These are phyloP conservation scores for Lactifluus volemus DNA, from an alignment of 768 basidiomycete genomes.

Conservation along the genomic window DNA sequence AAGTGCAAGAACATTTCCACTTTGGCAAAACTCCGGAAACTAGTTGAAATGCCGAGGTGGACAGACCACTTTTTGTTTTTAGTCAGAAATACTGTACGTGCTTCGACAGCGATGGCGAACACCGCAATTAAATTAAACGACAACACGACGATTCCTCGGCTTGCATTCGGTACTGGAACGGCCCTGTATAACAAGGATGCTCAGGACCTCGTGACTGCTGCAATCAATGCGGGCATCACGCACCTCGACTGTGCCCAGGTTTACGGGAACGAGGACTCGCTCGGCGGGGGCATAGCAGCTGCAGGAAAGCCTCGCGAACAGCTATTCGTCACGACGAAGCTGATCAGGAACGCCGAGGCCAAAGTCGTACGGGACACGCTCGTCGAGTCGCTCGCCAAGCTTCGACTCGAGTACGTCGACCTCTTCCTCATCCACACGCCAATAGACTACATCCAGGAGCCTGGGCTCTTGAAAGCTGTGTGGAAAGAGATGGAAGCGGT, in stretches of 20 bases:
- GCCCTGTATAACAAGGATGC: slow-evolving; percentile 27
- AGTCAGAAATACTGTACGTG: too few species aligned
- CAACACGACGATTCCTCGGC: slow-evolving; percentile 30
- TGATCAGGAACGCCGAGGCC: slow-evolving; percentile 23
- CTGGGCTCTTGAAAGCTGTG: slow-evolving; percentile 26
- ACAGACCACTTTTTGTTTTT: neutral
- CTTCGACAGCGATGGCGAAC: slow-evolving; percentile 13
- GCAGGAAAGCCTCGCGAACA: slow-evolving; percentile 30
- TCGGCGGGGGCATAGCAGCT: slow-evolving; percentile 28
- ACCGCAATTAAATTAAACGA: slow-evolving; percentile 29
- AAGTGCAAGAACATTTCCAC: neutral
- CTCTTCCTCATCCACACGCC: slow-evolving; percentile 40
- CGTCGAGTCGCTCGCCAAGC: slow-evolving; percentile 32
- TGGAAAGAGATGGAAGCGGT: slow-evolving; percentile 38
- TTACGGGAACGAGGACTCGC: slow-evolving; percentile 32
- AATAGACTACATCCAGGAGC: slow-evolving; percentile 8
- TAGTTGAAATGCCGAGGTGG: neutral
- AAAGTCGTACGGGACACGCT: slow-evolving; percentile 32
- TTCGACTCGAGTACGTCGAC: slow-evolving; percentile 34
- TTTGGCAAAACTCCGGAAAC: neutral
- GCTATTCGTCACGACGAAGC: slow-evolving; percentile 40
- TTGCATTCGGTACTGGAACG: slow-evolving; percentile 34
- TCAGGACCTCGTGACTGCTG: slow-evolving; percentile 22
- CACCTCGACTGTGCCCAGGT: slow-evolving; percentile 34
- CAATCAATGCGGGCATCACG: slow-evolving; percentile 30